Evolutionary conservation across 768 basidiomycete genomes (phyloP), one percentile per base, ranked within the genome.

Genomic region (Trametes elegans): DNA sequence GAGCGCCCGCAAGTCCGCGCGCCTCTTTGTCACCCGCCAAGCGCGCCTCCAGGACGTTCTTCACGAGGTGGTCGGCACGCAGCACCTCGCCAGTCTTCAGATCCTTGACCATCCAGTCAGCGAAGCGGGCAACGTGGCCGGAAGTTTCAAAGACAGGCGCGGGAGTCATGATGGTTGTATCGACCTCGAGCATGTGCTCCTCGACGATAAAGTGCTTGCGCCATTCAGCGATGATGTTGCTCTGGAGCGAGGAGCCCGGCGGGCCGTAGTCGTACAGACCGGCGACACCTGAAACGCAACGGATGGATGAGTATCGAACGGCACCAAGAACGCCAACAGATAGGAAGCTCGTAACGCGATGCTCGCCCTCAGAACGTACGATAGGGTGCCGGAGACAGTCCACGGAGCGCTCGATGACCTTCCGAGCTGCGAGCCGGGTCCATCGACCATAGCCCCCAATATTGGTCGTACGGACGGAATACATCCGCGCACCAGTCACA

Each of bases 31-130:
- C 89, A 42, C 92, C 91, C 50, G 86, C 93, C 46, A 98, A 74
- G 19, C 95, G 78, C 5, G 92, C 91, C 72, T 96, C 89, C 40
- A 98, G 78, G 40, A 98, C 95, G 62, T 76, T 87, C 70, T 94
- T 93, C 59, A 98, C 93, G 16, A 98, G 82, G 72, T 98, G 97
- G 70, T 98, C 95, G 23, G 96, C 96, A 40, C 96, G 87, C 64
- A 97, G 84, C 43, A 98, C 95, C 65, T 98, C 94, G 40, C 94
- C 93, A n/a, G 90, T 95, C 76, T 91, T 85, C 23, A 77, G 76
- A 64, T 98, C 96, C 75, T 96, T 97, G 66, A 93, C 91, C 96
- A 98, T 98, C 96, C 95, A 99, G 68, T 99, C 97, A 5, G 96
- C 92, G 68, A 98, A 99, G 61, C 95, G 84, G 38, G 94, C 95